Percentiles rank a stretch among this genome's conserved stretches.
Conservation (phyloP, 139 green algal species). For the Coelastrella sp. region DNA sequence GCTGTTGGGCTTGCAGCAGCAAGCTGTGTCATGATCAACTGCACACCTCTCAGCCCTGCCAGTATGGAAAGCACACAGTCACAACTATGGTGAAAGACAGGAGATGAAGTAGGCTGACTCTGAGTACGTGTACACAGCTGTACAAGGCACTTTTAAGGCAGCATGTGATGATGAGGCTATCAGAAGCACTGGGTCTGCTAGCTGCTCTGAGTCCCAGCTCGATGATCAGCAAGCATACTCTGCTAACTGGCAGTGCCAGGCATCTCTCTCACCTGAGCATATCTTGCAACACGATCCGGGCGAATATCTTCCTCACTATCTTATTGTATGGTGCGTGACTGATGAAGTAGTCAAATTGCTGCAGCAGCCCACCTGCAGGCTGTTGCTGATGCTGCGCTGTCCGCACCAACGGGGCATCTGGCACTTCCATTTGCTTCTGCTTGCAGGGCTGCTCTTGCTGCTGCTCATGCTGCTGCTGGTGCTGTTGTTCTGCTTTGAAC, state of each 20-base stretch:
- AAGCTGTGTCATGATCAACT: conserved; percentile 10
- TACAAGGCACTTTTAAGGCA: too few relatives aligned
- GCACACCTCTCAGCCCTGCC: too few relatives aligned
- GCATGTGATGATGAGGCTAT: too few relatives aligned
- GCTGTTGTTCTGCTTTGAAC: too few relatives aligned
- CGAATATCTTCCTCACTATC: conserved; percentile 82
- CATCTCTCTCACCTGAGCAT: conserved; percentile 13
- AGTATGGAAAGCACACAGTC: too few relatives aligned
- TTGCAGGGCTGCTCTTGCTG: conserved; percentile 37
- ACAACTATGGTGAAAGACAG: too few relatives aligned
- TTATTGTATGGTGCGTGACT: conserved; percentile 86
- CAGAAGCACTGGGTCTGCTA: too few relatives aligned
- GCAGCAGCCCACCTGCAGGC: conserved; percentile 53
- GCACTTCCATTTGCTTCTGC: not conserved
- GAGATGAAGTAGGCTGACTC: too few relatives aligned
- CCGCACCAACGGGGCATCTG: too few relatives aligned
- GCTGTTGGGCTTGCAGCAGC: not conserved
- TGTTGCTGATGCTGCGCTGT: conserved; percentile 41
- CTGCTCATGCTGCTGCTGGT: conserved; percentile 1
- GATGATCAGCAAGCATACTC: not conserved
- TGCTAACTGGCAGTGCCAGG: too few relatives aligned
- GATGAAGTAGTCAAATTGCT: conserved; percentile 64
- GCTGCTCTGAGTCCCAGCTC: too few relatives aligned
- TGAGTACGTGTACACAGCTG: too few relatives aligned
- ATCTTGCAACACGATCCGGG: conserved; percentile 75